Evolutionary conservation across 2,329 filamentous ascomycete genomes (phyloP).

Genomic region (Calcarisporium arbuscula): DNA sequence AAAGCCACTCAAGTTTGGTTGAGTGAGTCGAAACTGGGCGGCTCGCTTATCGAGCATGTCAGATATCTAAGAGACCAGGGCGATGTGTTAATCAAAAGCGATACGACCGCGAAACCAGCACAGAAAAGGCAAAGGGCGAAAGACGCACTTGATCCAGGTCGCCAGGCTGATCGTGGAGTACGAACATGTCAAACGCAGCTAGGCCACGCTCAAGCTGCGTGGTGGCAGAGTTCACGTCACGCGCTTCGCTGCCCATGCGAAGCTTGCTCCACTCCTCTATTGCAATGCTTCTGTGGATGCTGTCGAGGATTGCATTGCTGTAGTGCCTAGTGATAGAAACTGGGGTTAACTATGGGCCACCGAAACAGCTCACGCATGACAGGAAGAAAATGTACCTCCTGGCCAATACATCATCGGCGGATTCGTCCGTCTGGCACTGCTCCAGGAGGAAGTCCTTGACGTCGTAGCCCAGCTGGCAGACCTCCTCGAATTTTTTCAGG

Average conservation of each 20-base stretch:
- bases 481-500: constrained; percentile 60
- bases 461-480: constrained; percentile 74
- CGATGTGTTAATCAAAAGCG: not conserved
- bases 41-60: constrained; percentile 60
- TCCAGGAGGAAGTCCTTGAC: constrained; percentile 76
- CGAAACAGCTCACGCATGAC: not conserved
- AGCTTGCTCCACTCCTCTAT: constrained; percentile 65
- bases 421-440: constrained; percentile 54
- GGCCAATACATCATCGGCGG: constrained; percentile 68
- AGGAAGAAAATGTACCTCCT: constrained; percentile 43
- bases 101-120: not conserved
- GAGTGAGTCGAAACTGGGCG: constrained; percentile 43
- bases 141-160: constrained; percentile 63
- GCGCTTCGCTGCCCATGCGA: constrained; percentile 14
- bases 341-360: not conserved
- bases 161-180: constrained; percentile 64
- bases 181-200: constrained; percentile 84
- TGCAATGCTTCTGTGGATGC: constrained; percentile 74
- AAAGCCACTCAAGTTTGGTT: constrained; percentile 46
- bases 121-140: constrained; percentile 5
- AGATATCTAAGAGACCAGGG: constrained; percentile 49
- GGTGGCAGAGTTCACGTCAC: constrained; percentile 29
- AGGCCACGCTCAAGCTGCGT: constrained; percentile 62
- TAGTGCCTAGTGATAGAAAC: constrained; percentile 54
- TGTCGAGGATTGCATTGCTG: constrained; percentile 65